Evolutionary conservation across 2,329 filamentous ascomycete genomes (phyloP).

Genomic region (Apiospora malaysiana): DNA sequence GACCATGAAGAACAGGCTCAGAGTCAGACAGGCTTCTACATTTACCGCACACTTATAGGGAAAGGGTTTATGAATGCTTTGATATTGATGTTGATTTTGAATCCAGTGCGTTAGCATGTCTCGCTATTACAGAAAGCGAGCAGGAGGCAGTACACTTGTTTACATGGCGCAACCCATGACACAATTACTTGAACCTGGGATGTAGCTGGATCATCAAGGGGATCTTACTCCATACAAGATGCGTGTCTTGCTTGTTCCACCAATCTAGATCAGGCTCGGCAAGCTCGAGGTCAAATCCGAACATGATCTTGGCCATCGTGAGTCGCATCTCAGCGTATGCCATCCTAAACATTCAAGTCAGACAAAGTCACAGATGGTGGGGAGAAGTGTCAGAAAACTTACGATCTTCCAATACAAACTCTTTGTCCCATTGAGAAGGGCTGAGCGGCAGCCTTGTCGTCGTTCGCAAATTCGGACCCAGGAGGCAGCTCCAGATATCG

Average conservation of each 20-base stretch:
- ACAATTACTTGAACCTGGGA: not conserved
- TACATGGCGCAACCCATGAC: not conserved
- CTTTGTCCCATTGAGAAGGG: slow-evolving; percentile 24
- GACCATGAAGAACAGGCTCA: no score
- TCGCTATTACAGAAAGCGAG: not conserved
- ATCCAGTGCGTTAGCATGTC: no score
- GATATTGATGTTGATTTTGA: no score
- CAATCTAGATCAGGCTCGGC: slow-evolving; percentile 27
- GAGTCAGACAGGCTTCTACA: no score
- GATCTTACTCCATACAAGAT: slow-evolving; percentile 11
- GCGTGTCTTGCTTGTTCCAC: not conserved
- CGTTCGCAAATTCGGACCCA: slow-evolving; percentile 21
- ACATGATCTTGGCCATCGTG: slow-evolving; percentile 40
- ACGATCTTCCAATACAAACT: slow-evolving; percentile 25
- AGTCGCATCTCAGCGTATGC: slow-evolving; percentile 44
- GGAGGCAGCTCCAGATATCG: slow-evolving; percentile 21
- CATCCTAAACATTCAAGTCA: slow-evolving; percentile 31
- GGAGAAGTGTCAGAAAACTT: not conserved
- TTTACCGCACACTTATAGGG: no score
- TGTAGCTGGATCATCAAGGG: slow-evolving; percentile 5
- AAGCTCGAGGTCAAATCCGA: slow-evolving; percentile 40
- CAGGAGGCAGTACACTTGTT: not conserved
- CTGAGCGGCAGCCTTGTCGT: slow-evolving; percentile 21
- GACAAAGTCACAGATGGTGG: no score
- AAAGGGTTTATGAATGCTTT: no score